Base-by-base conservation (phyloP, 805 yeast genomes). In the Wickerhamiella kazuoi region DNA sequence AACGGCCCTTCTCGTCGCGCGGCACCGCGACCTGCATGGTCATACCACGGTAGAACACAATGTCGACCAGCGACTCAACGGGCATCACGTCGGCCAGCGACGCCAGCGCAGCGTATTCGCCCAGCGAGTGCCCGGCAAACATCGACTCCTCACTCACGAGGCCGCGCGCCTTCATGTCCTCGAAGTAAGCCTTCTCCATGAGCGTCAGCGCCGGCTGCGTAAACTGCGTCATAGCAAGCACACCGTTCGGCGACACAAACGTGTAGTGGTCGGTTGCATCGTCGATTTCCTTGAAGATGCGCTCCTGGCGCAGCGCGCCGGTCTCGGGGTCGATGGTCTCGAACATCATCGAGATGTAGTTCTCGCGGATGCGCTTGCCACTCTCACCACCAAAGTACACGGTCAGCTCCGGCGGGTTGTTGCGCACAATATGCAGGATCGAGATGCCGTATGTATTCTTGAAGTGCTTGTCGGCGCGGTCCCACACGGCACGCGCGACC, bases 1-100 rank as follows among this genome's bases (percentile, higher is more conserved):
- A 90, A 66, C 97, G 79, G 37, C 99, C 99, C 38, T 64, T 59
- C 41, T 76, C 72, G 63, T 90, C 99, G 68, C 99, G 79, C 59
- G 97, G 97, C 49, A 90, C 99, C 36, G 98, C 98, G 49, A 90
- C 98, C 69, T 90, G 98, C 99, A 90, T 90, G 37, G 99, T 93
- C 97, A 90, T 90, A 72, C 99, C 99, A 70, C 99, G 79, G 73
- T 90, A 93, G 72, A 90, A 90, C 40, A 87, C 97, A 61, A 87
- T 93, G 61, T 87, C 97, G 46, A 87, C 96, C 50, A 87, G 70
- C 4, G 93, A 79, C 67, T 90, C 98, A 52, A 90, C 84, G 36
- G 97, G 94, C 97, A 90, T 87, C 43, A 93, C 96, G 59, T 90
- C 94, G 40, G 95, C 98, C 54, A 90, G 69, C 21, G 98, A 84